A percentile compares a stretch with the other conserved stretches of the same genome.
These are phyloP conservation scores for Ustilago tritici DNA, from an alignment of 1,284 basidiomycete genomes.

Conservation along the genomic window DNA sequence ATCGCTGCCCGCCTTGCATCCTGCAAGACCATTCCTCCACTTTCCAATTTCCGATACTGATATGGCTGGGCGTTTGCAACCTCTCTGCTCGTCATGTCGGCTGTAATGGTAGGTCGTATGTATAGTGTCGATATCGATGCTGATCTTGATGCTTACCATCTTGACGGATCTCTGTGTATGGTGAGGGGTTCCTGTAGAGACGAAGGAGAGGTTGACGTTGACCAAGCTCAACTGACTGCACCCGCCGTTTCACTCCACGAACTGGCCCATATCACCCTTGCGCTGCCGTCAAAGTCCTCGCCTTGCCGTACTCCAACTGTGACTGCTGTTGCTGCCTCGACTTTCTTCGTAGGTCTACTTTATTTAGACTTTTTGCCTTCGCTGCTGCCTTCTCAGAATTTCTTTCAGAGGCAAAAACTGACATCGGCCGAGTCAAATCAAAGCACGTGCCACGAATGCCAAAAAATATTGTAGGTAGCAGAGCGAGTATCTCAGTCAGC, in stretches of 20 bases:
- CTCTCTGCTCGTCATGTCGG: not conserved
- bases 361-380: too few relatives aligned
- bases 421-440: not conserved
- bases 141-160: slow-evolving; percentile 54
- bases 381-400: not conserved
- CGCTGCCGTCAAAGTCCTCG: not conserved
- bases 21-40: not conserved
- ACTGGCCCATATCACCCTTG: not conserved
- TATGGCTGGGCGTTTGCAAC: not conserved
- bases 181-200: slow-evolving; percentile 51
- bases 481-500: slow-evolving; percentile 5
- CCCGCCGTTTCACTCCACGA: not conserved
- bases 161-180: slow-evolving; percentile 56
- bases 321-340: not conserved
- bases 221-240: slow-evolving; percentile 27
- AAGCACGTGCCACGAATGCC: slow-evolving; percentile 7
- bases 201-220: slow-evolving; percentile 38
- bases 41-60: not conserved
- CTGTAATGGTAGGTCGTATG: not conserved
- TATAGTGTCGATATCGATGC: slow-evolving; percentile 12
- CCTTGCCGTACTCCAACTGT: not conserved
- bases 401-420: too few relatives aligned
- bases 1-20: not conserved
- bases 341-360: too few relatives aligned
- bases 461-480: slow-evolving; percentile 5